Evolutionary conservation across 306 rosid genomes (phyloP).

Genomic region (Nissolia schottii): DNA sequence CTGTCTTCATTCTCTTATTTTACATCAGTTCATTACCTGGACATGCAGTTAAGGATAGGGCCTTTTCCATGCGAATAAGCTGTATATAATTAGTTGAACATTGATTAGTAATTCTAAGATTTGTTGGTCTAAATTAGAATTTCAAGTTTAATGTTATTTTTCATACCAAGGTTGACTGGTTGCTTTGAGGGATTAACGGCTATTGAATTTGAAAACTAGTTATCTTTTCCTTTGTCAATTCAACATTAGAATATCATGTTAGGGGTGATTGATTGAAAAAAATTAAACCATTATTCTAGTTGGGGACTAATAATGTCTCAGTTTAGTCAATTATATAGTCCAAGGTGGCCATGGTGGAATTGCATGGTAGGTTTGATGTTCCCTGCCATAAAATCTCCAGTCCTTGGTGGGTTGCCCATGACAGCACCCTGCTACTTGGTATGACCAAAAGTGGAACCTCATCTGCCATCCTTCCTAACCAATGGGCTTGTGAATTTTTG

Average conservation of each 20-base stretch:
- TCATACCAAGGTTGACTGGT: neutral
- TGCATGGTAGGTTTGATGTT: neutral
- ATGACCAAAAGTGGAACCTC: neutral
- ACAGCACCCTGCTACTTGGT: neutral
- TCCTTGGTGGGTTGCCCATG: neutral
- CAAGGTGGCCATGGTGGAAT: neutral
- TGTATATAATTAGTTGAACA: neutral
- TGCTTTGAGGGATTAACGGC: neutral
- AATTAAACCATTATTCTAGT: neutral
- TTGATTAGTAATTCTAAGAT: neutral
- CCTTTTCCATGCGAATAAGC: slow-evolving; percentile 12
- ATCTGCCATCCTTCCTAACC: slow-evolving; percentile 5
- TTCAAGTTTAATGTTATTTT: neutral
- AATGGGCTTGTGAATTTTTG: neutral
- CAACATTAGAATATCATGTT: neutral
- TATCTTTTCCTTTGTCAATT: neutral
- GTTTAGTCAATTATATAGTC: neutral
- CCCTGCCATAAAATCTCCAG: neutral
- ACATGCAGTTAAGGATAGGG: neutral
- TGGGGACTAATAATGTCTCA: neutral
- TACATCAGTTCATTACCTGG: neutral
- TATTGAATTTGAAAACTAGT: neutral
- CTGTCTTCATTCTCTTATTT: neutral
- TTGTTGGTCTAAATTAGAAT: neutral
- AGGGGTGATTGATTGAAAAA: neutral